Conservation (phyloP, 2,329 filamentous ascomycete genomes). For the Fusarium albosuccineum region DNA sequence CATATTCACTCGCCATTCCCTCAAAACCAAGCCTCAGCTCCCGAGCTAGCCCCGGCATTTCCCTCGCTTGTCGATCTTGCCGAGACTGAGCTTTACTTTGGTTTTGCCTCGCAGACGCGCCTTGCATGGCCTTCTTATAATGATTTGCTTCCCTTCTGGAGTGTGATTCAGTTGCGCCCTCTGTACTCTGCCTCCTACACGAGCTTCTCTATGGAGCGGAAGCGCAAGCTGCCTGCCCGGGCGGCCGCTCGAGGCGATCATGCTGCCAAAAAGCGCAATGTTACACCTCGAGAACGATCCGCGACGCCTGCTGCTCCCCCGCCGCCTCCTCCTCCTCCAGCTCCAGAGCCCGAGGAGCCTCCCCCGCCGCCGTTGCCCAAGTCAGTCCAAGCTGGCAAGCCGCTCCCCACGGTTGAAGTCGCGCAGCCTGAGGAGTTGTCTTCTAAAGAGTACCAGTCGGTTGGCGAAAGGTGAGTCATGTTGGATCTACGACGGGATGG, state of each 20-base stretch:
- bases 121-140: conserved; percentile 50
- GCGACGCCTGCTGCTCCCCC: conserved; percentile 59
- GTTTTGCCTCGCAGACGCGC: conserved; percentile 37
- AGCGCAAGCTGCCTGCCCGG: conserved; percentile 74
- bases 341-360: conserved; percentile 47
- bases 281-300: conserved; percentile 67
- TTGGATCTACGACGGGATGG: not conserved
- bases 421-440: conserved; percentile 75
- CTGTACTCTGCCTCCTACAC: conserved; percentile 26
- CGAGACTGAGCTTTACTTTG: conserved; percentile 22
- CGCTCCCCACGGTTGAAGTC: conserved; percentile 77
- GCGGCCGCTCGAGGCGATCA: conserved; percentile 72
- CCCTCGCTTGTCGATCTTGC: not conserved
- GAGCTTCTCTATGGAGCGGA: conserved; percentile 68
- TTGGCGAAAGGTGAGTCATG: conserved; percentile 74
- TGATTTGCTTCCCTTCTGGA: conserved; percentile 42
- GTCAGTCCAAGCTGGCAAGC: conserved; percentile 73
- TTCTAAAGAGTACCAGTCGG: conserved; percentile 76
- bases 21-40: conserved; percentile 27
- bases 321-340: conserved; percentile 50
- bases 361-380: conserved; percentile 67
- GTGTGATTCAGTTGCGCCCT: conserved; percentile 37
- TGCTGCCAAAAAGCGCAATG: conserved; percentile 70
- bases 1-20: conserved; percentile 21
- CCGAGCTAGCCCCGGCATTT: not conserved